phyloP scores from a whole-genome alignment of 2,329 filamentous ascomycete species.

The Fusarium sp. region DNA sequence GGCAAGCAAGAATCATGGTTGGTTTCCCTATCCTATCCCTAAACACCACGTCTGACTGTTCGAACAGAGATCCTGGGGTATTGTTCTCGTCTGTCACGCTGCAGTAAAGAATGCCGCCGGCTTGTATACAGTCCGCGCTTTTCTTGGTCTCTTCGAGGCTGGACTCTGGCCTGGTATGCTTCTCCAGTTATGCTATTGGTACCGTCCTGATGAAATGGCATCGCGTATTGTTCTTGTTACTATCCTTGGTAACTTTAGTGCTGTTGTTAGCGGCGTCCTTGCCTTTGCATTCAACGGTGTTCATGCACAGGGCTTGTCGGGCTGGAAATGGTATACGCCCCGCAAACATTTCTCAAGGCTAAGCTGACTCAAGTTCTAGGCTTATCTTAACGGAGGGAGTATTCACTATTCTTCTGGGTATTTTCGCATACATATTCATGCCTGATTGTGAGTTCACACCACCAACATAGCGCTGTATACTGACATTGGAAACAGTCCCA shows the following conservation, averaged over 20 bases:
- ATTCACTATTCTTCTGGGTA: neutral
- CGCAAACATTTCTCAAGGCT: fast-evolving
- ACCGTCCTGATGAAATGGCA: neutral
- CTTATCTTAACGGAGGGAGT: neutral
- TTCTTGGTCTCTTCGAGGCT: neutral
- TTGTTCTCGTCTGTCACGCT: neutral
- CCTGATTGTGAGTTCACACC: neutral
- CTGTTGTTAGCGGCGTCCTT: neutral
- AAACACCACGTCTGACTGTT: too few relatives aligned
- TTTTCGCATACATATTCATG: neutral
- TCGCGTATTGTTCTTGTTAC: neutral
- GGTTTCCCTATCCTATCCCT: fast-evolving
- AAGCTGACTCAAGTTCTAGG: neutral
- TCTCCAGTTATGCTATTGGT: neutral
- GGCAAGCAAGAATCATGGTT: neutral
- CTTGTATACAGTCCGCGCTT: neutral
- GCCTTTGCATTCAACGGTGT: neutral
- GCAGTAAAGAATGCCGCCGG: fast-evolving
- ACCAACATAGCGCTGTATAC: fast-evolving
- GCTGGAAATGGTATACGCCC: neutral
- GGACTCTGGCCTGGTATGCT: neutral
- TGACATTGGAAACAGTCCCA: neutral
- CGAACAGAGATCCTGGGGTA: neutral
- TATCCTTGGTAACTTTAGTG: neutral
- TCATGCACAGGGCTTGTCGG: neutral